Percentiles rank a stretch among this genome's conserved stretches.
These are phyloP conservation scores for Phytophthora tentaculata DNA, from an alignment of 352 stramenopile genomes.

Conservation along the genomic window DNA sequence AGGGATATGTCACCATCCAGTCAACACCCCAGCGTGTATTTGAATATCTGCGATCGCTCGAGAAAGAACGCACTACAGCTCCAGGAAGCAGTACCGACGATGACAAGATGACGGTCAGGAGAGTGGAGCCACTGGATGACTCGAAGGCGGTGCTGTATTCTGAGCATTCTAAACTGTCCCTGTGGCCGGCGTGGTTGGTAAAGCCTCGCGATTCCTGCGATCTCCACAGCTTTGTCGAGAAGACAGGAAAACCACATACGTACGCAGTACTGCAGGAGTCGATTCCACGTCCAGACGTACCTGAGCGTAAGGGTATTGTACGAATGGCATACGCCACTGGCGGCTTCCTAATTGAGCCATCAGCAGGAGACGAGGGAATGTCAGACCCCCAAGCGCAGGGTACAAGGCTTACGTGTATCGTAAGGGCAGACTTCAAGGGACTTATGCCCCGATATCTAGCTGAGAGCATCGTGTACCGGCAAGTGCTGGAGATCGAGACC, in stretches of 20 bases:
- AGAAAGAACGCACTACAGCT: conserved; percentile 36
- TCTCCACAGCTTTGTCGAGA: conserved; percentile 79
- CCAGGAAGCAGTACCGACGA: conserved; percentile 37
- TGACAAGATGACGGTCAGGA: conserved; percentile 41
- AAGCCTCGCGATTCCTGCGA: conserved; percentile 84
- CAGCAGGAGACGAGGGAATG: conserved; percentile 24
- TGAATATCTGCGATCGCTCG: conserved; percentile 66
- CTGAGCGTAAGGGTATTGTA: conserved; percentile 69
- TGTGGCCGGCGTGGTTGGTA: conserved; percentile 83
- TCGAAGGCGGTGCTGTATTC: conserved; percentile 69
- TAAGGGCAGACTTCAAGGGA: conserved; percentile 68
- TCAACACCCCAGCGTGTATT: conserved; percentile 58
- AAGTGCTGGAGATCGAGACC: conserved; percentile 67
- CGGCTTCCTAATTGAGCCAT: conserved; percentile 72
- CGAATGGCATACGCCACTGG: conserved; percentile 79
- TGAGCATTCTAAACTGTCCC: conserved; percentile 69
- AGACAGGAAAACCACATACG: conserved; percentile 64
- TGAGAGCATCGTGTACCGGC: conserved; percentile 78
- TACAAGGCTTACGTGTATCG: conserved; percentile 58
- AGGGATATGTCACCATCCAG: conserved; percentile 58
- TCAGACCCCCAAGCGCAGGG: background rate
- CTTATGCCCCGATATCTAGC: conserved; percentile 70
- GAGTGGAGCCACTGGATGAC: conserved; percentile 75
- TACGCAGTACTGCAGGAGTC: conserved; percentile 76
- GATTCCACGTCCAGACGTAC: conserved; percentile 68